Conservation (phyloP, 805 yeast genomes). For the Schwanniomyces pseudopolymorphus region DNA sequence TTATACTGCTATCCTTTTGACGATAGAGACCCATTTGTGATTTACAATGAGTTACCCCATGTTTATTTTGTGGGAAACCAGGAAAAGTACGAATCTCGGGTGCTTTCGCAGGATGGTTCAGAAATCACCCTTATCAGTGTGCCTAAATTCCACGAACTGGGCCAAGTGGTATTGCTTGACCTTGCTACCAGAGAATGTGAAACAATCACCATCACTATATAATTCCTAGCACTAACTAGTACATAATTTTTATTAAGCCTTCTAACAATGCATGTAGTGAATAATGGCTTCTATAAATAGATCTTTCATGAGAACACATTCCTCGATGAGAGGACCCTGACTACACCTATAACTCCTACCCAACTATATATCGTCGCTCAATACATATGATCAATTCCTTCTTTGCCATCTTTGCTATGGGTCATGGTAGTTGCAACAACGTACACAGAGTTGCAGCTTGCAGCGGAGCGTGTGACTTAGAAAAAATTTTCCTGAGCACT, state of each 20-base stretch:
- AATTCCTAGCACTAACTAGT: slow-evolving; percentile 9
- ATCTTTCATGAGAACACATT: neutral
- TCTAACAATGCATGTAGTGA: neutral
- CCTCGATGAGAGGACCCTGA: neutral
- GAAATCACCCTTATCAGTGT: slow-evolving; percentile 58
- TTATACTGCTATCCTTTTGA: slow-evolving; percentile 84
- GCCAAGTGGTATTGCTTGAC: slow-evolving; percentile 40
- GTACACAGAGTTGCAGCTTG: neutral
- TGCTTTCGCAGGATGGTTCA: slow-evolving; percentile 20
- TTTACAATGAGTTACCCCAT: slow-evolving; percentile 74
- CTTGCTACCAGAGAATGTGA: slow-evolving; percentile 41
- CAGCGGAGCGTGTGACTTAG: slow-evolving; percentile 1
- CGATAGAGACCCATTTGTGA: slow-evolving; percentile 74
- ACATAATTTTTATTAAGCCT: neutral
- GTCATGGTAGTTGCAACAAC: neutral
- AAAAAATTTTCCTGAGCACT: neutral
- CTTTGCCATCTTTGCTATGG: neutral
- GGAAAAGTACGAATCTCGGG: slow-evolving; percentile 52
- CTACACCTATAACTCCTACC: neutral
- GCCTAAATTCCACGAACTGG: slow-evolving; percentile 69
- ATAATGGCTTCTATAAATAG: neutral
- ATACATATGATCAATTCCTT: neutral
- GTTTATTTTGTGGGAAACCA: slow-evolving; percentile 88
- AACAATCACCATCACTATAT: slow-evolving; percentile 30
- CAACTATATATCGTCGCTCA: no score